phyloP scores from a whole-genome alignment of 1,284 basidiomycete species.

The Fomitopsis schrenkii region DNA sequence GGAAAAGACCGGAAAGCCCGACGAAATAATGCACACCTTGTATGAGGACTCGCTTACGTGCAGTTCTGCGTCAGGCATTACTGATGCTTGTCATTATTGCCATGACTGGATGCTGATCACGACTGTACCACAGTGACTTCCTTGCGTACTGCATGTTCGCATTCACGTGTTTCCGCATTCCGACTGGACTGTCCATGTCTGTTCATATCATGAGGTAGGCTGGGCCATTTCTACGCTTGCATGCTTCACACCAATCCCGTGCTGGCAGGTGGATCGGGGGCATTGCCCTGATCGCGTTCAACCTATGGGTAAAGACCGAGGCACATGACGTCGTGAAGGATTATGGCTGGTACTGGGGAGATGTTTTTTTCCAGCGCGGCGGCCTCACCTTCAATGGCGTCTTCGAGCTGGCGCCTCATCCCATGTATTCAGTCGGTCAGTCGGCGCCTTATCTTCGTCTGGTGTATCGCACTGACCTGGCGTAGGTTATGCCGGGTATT shows the following conservation, averaged over 20 bases:
- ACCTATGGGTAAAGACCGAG: constrained; percentile 98
- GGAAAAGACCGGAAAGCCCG: too few relatives aligned
- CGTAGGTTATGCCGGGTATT: constrained; percentile 90
- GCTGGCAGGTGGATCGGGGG: constrained; percentile 79
- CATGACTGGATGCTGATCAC: not conserved
- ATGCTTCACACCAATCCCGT: not conserved
- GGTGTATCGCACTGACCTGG: not conserved
- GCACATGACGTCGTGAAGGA: constrained; percentile 96
- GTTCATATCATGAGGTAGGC: constrained; percentile 74
- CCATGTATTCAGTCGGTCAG: constrained; percentile 91
- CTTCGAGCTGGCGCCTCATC: constrained; percentile 89
- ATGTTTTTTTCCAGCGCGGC: constrained; percentile 92
- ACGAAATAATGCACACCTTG: too few relatives aligned
- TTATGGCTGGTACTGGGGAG: constrained; percentile 97
- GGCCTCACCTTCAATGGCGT: constrained; percentile 97
- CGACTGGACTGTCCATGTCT: constrained; percentile 66
- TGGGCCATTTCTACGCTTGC: not conserved
- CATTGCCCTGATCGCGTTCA: constrained; percentile 85
- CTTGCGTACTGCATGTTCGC: constrained; percentile 95
- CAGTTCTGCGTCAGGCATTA: too few relatives aligned
- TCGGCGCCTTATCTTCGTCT: constrained; percentile 6
- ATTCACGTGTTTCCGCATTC: constrained; percentile 85
- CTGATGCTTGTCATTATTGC: not conserved
- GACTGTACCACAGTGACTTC: constrained; percentile 69
- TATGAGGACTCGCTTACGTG: too few relatives aligned